phyloP scores from a whole-genome alignment of 2,329 filamentous ascomycete genomes.

The Immersiporthe knoxdaviesiana region DNA sequence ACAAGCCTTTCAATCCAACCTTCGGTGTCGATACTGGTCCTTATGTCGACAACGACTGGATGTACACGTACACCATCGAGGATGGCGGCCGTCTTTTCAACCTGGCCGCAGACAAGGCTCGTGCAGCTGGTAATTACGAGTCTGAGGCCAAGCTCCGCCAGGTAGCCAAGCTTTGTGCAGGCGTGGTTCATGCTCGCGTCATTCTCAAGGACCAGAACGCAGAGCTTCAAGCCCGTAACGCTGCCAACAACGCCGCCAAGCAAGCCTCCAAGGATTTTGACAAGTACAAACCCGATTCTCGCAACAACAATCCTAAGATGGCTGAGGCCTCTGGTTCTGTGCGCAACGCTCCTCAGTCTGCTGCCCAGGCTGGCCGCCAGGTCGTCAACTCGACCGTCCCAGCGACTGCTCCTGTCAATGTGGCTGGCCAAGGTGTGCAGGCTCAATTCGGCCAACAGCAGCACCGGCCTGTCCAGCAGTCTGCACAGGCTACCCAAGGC shows the following conservation, averaged over 20 bases:
- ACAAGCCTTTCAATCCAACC: background rate
- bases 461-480: background rate
- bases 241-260: slow-evolving; percentile 6
- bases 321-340: background rate
- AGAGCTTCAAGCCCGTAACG: background rate
- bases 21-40: background rate
- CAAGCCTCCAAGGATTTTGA: background rate
- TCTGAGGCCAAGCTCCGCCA: slow-evolving; percentile 12
- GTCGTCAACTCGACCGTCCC: background rate
- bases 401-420: background rate
- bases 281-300: background rate
- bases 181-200: background rate
- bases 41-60: slow-evolving; percentile 4
- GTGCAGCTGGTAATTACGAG: background rate
- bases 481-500: background rate
- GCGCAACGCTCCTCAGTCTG: background rate
- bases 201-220: background rate
- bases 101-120: slow-evolving; percentile 3
- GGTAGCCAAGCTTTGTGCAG: slow-evolving; percentile 2
- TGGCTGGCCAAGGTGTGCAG: background rate
- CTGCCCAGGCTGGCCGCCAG: background rate
- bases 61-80: slow-evolving; percentile 10
- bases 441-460: background rate
- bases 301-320: too few species aligned
- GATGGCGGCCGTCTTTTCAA: background rate